Evolutionary conservation across 1,284 basidiomycete genomes (phyloP).

Genomic region (Trametes versicolor): DNA sequence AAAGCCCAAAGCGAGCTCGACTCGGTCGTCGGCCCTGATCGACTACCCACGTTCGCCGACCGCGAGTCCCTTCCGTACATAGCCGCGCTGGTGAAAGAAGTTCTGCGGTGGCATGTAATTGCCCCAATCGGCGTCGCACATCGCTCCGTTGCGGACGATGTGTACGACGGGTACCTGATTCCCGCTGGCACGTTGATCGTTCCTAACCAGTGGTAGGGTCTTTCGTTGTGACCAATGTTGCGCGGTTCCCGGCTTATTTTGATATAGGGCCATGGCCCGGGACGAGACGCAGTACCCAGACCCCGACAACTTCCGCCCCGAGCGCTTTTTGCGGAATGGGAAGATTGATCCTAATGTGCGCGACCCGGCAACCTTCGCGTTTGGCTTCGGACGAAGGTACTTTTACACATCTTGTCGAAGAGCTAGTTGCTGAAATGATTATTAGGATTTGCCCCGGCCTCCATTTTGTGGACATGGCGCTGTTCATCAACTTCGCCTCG

Average conservation of each 20-base stretch:
- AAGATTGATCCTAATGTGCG: slow-evolving; percentile 16
- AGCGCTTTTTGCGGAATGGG: slow-evolving; percentile 16
- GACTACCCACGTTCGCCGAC: slow-evolving; percentile 18
- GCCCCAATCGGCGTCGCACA: slow-evolving; percentile 22
- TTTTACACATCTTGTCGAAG: too few species aligned
- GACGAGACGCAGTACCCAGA: slow-evolving; percentile 15
- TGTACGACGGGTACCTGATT: slow-evolving; percentile 22
- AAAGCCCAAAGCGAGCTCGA: slow-evolving; percentile 19
- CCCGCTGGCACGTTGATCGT: slow-evolving; percentile 16
- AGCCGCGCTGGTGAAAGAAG: slow-evolving; percentile 23
- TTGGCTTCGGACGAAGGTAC: slow-evolving; percentile 24
- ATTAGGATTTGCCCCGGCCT: slow-evolving; percentile 27
- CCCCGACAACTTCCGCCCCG: slow-evolving; percentile 14
- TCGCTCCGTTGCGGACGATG: slow-evolving; percentile 12
- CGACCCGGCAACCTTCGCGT: slow-evolving; percentile 14
- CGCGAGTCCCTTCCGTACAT: slow-evolving; percentile 17
- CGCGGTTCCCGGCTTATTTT: slow-evolving; percentile 5
- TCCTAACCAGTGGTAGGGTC: slow-evolving; percentile 18
- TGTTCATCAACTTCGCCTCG: slow-evolving; percentile 25
- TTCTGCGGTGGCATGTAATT: slow-evolving; percentile 21
- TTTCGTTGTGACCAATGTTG: not conserved
- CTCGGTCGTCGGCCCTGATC: slow-evolving; percentile 13
- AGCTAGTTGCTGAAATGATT: not conserved
- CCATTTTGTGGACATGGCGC: slow-evolving; percentile 13
- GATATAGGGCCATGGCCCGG: slow-evolving; percentile 13